phyloP scores from a whole-genome alignment of 2,329 filamentous ascomycete genomes.

The Pseudocercospora crystallina region DNA sequence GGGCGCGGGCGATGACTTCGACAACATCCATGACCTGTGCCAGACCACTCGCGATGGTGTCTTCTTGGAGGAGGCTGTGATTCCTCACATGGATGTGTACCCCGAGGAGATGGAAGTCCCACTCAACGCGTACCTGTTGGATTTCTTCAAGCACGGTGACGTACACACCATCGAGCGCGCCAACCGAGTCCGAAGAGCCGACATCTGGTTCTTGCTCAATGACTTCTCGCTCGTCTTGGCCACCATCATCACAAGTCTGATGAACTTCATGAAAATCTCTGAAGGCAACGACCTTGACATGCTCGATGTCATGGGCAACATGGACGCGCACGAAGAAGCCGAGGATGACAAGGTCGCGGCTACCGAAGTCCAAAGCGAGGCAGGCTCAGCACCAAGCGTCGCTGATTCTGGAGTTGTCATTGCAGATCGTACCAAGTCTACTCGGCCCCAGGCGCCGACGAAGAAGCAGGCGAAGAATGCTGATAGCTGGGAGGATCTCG shows the following conservation, averaged over 20 bases:
- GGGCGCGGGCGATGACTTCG: conserved; percentile 64
- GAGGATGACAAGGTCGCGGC: conserved; percentile 42
- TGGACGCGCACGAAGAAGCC: conserved; percentile 51
- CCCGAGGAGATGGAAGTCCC: conserved; percentile 55
- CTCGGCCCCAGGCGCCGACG: conserved; percentile 19
- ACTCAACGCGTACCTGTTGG: conserved; percentile 68
- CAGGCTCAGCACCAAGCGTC: conserved; percentile 25
- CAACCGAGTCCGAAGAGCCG: conserved; percentile 65
- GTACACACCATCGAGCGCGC: conserved; percentile 59
- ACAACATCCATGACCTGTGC: conserved; percentile 67
- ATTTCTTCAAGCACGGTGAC: conserved; percentile 76
- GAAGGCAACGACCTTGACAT: conserved; percentile 49
- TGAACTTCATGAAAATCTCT: conserved; percentile 56
- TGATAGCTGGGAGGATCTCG: conserved; percentile 43
- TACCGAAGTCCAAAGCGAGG: conserved; percentile 28
- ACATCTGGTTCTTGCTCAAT: conserved; percentile 73
- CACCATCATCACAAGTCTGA: conserved; percentile 68
- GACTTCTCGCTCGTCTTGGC: conserved; percentile 64
- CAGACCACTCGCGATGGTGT: conserved; percentile 64
- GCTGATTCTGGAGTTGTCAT: conserved; percentile 32
- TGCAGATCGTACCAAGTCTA: conserved; percentile 27
- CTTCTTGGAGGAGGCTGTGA: conserved; percentile 71
- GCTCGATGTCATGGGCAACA: conserved; percentile 53
- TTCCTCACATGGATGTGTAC: conserved; percentile 66
- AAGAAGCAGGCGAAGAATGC: conserved; percentile 44